Evolutionary conservation across 2,329 filamentous ascomycete species (phyloP).

Genomic region (Cladophialophora bantiana): DNA sequence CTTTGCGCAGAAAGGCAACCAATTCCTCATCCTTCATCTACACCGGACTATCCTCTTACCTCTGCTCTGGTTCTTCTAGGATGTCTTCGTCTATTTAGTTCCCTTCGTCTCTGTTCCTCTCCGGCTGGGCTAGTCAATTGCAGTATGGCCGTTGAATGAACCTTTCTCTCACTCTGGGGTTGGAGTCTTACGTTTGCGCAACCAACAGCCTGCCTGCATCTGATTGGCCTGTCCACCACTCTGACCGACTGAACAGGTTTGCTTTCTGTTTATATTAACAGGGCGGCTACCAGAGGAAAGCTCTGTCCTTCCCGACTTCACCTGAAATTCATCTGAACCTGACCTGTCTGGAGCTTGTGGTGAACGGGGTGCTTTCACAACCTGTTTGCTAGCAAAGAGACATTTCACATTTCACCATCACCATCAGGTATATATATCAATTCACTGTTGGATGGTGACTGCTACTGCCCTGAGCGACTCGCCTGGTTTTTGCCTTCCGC

Average conservation of each 20-base stretch:
- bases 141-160: constrained; percentile 26
- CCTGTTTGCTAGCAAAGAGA: constrained; percentile 6
- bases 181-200: constrained; percentile 12
- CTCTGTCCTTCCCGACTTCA: constrained; percentile 15
- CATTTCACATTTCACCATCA: neutral
- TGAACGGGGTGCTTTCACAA: neutral
- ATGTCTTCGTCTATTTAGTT: constrained; percentile 34
- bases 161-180: constrained; percentile 20
- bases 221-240: constrained; percentile 31
- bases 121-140: constrained; percentile 28
- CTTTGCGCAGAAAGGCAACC: constrained; percentile 30
- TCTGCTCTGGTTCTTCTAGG: constrained; percentile 21
- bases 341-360: neutral
- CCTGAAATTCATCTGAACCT: constrained; percentile 1
- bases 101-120: constrained; percentile 20
- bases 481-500: neutral
- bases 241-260: constrained; percentile 24
- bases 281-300: constrained; percentile 6
- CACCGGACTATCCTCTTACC: constrained; percentile 23
- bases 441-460: constrained; percentile 4
- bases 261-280: neutral
- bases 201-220: constrained; percentile 23
- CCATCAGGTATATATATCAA: neutral
- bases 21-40: constrained; percentile 28
- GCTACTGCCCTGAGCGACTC: neutral